These are phyloP conservation scores for Psilocybe tampanensis DNA, from an alignment of 768 basidiomycete species.

Conservation along the genomic window DNA sequence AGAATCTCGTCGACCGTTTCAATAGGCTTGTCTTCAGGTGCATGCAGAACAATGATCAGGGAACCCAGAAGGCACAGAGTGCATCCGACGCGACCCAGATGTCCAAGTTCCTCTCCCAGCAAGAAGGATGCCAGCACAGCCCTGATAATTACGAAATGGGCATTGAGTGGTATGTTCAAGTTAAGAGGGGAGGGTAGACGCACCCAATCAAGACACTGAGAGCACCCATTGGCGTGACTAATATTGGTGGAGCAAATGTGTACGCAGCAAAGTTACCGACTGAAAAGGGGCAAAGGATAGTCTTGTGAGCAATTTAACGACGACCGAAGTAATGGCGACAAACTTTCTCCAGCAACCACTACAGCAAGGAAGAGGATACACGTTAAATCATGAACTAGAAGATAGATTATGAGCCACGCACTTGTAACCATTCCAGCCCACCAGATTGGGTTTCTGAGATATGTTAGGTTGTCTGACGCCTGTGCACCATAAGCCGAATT, in stretches of 20 bases:
- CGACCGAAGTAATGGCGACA: conserved; percentile 6
- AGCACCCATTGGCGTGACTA: conserved; percentile 98
- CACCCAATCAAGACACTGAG: conserved; percentile 96
- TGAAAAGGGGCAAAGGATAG: conserved; percentile 24
- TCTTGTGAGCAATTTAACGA: conserved; percentile 3
- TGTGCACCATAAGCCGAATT: conserved; percentile 47
- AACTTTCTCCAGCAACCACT: conserved; percentile 96
- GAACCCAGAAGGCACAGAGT: conserved; percentile 84
- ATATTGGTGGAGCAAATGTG: conserved; percentile 95
- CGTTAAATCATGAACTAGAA: background rate
- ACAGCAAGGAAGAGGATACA: conserved; percentile 4
- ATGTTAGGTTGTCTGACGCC: conserved; percentile 83
- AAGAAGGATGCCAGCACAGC: conserved; percentile 94
- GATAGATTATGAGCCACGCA: conserved; percentile 44
- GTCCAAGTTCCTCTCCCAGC: conserved; percentile 91
- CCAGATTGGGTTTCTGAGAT: conserved; percentile 93
- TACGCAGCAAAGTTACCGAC: conserved; percentile 95
- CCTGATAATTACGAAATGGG: conserved; percentile 41
- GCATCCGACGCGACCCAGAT: conserved; percentile 88
- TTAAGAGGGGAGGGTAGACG: conserved; percentile 25
- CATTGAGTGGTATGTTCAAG: background rate
- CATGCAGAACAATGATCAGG: conserved; percentile 93
- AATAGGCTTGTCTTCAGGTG: conserved; percentile 93
- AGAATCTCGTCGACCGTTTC: conserved; percentile 94
- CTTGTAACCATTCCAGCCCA: conserved; percentile 94